These are phyloP conservation scores for Pseudoturritis turrita DNA, from an alignment of 345 rosid genomes.

Conservation along the genomic window DNA sequence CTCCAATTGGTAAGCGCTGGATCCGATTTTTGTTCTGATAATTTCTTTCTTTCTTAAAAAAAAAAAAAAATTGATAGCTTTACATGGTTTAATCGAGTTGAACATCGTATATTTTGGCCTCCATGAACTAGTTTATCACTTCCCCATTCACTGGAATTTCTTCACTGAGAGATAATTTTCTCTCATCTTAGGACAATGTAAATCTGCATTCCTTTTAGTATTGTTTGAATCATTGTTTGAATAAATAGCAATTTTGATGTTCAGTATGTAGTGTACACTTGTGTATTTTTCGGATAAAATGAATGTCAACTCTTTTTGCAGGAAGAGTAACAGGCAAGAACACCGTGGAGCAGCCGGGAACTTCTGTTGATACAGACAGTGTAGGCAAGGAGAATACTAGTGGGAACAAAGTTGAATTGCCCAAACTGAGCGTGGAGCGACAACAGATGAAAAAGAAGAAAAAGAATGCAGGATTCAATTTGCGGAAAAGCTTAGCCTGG, in stretches of 20 bases:
- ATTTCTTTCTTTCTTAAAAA: neutral
- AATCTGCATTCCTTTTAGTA: neutral
- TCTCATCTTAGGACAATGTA: neutral
- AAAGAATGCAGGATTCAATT: slow-evolving; percentile 63
- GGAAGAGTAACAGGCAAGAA: slow-evolving; percentile 24
- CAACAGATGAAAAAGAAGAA: slow-evolving; percentile 92
- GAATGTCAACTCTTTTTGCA: slow-evolving; percentile 8
- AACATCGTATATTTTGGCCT: no score
- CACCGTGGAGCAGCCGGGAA: slow-evolving; percentile 14
- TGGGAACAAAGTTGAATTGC: slow-evolving; percentile 40
- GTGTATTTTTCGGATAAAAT: neutral
- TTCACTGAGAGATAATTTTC: neutral
- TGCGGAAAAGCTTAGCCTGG: slow-evolving; percentile 96
- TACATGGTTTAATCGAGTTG: neutral
- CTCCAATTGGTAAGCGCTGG: slow-evolving; percentile 36
- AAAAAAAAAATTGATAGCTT: no score
- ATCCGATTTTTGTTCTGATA: neutral
- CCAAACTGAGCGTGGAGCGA: slow-evolving; percentile 58
- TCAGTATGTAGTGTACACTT: neutral
- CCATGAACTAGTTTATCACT: neutral
- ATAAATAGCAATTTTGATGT: neutral
- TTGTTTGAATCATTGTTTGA: neutral
- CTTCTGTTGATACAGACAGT: slow-evolving; percentile 21
- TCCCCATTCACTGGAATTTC: neutral
- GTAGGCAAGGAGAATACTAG: slow-evolving; percentile 47